phyloP scores from a whole-genome alignment of 148 eudicot genomes.

The Pharnaceum exiguum region DNA sequence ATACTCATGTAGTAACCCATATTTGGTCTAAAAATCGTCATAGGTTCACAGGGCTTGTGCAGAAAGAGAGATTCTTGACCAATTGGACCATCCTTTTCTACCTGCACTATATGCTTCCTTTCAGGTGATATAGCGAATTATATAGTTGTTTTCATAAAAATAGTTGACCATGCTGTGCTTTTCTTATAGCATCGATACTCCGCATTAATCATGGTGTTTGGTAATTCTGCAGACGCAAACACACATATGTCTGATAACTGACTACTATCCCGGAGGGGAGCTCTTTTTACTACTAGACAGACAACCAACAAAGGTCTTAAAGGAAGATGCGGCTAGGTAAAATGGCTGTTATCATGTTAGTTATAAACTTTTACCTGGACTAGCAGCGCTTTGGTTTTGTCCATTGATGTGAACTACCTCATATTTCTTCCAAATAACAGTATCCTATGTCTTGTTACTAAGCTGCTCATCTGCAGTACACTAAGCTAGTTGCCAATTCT shows the following conservation, averaged over 20 bases:
- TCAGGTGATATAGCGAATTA: slow-evolving; percentile 55
- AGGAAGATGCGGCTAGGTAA: slow-evolving; percentile 92
- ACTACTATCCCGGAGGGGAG: slow-evolving; percentile 95
- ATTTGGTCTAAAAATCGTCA: slow-evolving; percentile 4
- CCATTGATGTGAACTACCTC: neutral
- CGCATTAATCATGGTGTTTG: neutral
- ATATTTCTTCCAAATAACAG: no score
- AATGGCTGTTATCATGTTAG: neutral
- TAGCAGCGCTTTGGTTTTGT: no score
- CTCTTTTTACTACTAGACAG: slow-evolving; percentile 79
- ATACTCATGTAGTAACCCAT: neutral
- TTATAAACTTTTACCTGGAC: no score
- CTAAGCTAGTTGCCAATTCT: no score
- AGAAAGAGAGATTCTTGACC: slow-evolving; percentile 91
- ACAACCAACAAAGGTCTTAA: slow-evolving; percentile 82
- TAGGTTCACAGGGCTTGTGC: slow-evolving; percentile 99
- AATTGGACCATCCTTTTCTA: slow-evolving; percentile 95
- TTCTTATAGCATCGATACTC: neutral
- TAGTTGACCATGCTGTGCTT: neutral
- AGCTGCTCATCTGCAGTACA: no score
- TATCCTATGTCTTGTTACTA: no score
- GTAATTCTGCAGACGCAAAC: slow-evolving; percentile 69
- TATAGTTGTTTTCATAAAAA: neutral
- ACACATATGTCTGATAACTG: slow-evolving; percentile 90
- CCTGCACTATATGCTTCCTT: slow-evolving; percentile 98